These are phyloP conservation scores for Rhamnella rubrinervis DNA, from an alignment of 331 rosid genomes.

Conservation along the genomic window DNA sequence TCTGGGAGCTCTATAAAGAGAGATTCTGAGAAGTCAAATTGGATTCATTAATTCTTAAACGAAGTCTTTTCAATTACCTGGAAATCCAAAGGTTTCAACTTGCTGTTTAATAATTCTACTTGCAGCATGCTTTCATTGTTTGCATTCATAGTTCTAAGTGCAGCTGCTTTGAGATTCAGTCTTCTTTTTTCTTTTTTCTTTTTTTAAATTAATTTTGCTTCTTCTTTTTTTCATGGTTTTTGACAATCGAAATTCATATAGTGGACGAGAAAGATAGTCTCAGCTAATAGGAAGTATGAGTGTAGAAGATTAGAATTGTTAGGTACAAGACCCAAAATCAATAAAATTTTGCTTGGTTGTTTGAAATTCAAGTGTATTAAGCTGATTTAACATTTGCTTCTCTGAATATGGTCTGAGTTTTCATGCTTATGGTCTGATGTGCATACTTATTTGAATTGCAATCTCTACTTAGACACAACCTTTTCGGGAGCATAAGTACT, in stretches of 20 bases:
- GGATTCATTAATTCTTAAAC: neutral
- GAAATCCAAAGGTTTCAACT: neutral
- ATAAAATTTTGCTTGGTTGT: too few relatives aligned
- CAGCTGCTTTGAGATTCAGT: neutral
- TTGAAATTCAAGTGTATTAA: too few relatives aligned
- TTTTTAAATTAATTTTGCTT: too few relatives aligned
- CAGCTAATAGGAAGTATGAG: too few relatives aligned
- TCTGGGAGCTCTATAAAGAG: too few relatives aligned
- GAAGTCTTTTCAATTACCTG: neutral
- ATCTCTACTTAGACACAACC: too few relatives aligned
- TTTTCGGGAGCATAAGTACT: too few relatives aligned
- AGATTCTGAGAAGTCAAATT: neutral
- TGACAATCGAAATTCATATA: neutral
- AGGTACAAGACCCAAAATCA: neutral
- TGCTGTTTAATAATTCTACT: neutral
- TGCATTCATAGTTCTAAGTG: neutral
- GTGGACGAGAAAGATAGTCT: neutral
- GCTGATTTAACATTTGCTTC: too few relatives aligned
- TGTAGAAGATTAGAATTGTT: slow-evolving; percentile 7
- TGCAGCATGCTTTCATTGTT: neutral
- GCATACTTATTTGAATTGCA: too few relatives aligned
- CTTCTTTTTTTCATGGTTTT: neutral
- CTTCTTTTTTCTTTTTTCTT: too few relatives aligned
- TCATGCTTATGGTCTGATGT: too few relatives aligned
- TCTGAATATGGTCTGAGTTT: too few relatives aligned